These are phyloP conservation scores for Apophysomyces variabilis DNA, from an alignment of 371 early-diverging fungal genomes.

Conservation along the genomic window DNA sequence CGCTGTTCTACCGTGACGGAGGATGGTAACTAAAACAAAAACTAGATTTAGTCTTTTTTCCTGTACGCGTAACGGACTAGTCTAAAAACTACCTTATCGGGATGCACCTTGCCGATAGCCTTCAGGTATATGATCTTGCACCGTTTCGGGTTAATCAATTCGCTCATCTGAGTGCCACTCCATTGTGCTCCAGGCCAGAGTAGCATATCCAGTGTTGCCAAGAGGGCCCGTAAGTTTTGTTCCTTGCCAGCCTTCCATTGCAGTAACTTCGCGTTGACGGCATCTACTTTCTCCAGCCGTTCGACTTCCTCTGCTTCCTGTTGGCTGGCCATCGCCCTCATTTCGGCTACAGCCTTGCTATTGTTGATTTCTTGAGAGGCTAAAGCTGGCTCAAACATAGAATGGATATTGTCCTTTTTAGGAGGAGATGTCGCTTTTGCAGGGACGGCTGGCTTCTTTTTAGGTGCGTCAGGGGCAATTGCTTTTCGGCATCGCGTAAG, in stretches of 20 bases:
- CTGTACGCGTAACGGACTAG: no score
- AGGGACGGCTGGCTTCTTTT: conserved; percentile 11
- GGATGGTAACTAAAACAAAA: conserved; percentile 45
- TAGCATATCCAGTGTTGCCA: conserved; percentile 81
- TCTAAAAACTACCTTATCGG: conserved; percentile 81
- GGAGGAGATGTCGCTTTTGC: neutral
- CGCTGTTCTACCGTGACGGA: conserved; percentile 77
- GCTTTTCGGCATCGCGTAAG: conserved; percentile 43
- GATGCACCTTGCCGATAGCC: conserved; percentile 93
- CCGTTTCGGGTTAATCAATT: conserved; percentile 82
- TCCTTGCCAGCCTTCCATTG: conserved; percentile 89
- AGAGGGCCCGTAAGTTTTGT: conserved; percentile 85
- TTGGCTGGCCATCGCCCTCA: conserved; percentile 74
- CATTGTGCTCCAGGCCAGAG: conserved; percentile 80
- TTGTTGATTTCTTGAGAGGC: conserved; percentile 34
- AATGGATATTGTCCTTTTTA: neutral
- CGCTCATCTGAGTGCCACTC: conserved; percentile 78
- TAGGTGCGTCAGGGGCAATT: conserved; percentile 19
- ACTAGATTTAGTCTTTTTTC: neutral
- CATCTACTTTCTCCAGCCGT: conserved; percentile 73
- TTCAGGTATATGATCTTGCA: conserved; percentile 93
- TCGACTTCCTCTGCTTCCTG: conserved; percentile 81
- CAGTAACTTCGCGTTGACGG: conserved; percentile 65
- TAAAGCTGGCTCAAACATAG: neutral
- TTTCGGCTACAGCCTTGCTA: conserved; percentile 65